Conservation (phyloP, 192 early-diverging fungal species). For the Coemansia pectinata region DNA sequence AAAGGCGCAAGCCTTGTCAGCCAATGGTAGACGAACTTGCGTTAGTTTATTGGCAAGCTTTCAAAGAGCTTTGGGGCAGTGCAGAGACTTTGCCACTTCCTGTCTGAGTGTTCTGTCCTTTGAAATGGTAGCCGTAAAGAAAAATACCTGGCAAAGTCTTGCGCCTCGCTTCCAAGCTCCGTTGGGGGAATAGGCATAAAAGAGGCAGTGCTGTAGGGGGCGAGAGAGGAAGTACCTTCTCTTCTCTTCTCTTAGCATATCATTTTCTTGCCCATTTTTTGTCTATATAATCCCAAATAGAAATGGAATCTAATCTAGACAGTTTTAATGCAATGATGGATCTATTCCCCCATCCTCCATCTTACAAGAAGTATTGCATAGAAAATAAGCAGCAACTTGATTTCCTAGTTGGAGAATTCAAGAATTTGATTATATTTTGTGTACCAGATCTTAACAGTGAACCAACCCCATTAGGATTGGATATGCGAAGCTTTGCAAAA, state of each 20-base stretch:
- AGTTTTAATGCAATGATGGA: too few relatives aligned
- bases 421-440: not conserved
- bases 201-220: not conserved
- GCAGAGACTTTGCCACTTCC: not conserved
- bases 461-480: not conserved
- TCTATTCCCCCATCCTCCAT: not conserved
- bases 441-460: not conserved
- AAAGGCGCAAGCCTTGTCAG: not conserved
- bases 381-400: not conserved
- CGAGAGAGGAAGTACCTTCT: not conserved
- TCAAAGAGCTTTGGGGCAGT: not conserved
- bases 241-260: not conserved
- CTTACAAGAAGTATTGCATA: not conserved
- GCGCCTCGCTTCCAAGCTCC: not conserved
- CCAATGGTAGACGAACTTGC: not conserved
- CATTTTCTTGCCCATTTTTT: not conserved
- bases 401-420: not conserved
- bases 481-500: not conserved
- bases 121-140: not conserved
- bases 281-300: not conserved
- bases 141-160: not conserved
- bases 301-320: too few relatives aligned
- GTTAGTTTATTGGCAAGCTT: not conserved
- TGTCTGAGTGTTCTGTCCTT: not conserved
- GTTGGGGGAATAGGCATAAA: not conserved